These are phyloP conservation scores for Seminavis robusta DNA, from an alignment of 108 stramenopile species.

Conservation along the genomic window DNA sequence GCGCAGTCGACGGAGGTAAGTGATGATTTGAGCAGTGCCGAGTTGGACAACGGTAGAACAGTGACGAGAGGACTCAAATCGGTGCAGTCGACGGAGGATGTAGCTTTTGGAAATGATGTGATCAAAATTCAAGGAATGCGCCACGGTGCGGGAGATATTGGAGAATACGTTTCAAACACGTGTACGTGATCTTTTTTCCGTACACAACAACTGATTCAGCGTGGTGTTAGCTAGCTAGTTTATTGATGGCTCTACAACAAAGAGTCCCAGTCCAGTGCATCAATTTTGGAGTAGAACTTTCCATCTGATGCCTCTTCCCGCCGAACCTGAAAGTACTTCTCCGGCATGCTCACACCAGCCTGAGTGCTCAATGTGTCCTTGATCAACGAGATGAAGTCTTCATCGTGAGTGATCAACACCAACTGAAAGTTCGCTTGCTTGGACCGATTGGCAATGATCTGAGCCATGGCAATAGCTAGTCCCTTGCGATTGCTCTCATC, in stretches of 20 bases:
- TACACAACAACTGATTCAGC: no score
- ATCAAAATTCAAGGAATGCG: no score
- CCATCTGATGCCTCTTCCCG: conserved; percentile 84
- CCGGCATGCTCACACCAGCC: conserved; percentile 91
- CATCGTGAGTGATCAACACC: conserved; percentile 98
- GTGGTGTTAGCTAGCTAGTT: no score
- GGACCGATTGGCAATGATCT: conserved; percentile 87
- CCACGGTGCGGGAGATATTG: no score
- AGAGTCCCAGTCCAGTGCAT: conserved; percentile 80
- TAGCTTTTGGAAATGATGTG: no score
- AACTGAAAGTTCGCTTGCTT: conserved; percentile 96
- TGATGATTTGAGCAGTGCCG: no score
- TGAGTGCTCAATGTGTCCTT: conserved; percentile 82
- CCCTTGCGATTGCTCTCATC: conserved; percentile 88
- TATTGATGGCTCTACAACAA: conserved; percentile 43
- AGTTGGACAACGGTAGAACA: no score
- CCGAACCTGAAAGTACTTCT: conserved; percentile 89
- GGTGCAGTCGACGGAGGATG: no score
- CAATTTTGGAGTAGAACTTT: conserved; percentile 80
- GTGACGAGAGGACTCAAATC: no score
- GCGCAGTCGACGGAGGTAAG: no score
- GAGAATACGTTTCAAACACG: no score
- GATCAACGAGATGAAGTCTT: conserved; percentile 96
- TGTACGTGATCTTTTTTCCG: no score
- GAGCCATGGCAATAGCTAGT: conserved; percentile 91